Evolutionary conservation across 1,139 yeast species (phyloP).

Genomic region (Geotrichum australiense): DNA sequence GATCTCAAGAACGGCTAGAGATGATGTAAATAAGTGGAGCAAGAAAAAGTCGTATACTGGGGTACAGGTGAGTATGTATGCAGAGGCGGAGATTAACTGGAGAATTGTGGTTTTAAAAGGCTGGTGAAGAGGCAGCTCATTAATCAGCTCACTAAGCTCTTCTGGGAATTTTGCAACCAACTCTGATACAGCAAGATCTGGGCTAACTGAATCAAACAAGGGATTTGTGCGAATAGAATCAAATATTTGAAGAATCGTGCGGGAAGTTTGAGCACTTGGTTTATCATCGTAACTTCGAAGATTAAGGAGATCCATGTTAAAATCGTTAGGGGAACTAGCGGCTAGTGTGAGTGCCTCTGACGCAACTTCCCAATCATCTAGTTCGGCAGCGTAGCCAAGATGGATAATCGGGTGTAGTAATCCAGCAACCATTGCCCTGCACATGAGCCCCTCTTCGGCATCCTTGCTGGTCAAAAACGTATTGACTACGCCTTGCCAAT

Average conservation of each 20-base stretch:
- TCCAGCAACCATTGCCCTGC: slow-evolving; percentile 27
- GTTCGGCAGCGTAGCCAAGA: slow-evolving; percentile 32
- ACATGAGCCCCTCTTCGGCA: slow-evolving; percentile 17
- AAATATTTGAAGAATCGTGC: not conserved
- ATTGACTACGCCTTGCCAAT: slow-evolving; percentile 27
- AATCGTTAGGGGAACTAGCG: slow-evolving; percentile 13
- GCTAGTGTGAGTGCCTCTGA: slow-evolving; percentile 29
- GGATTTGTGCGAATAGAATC: slow-evolving; percentile 21
- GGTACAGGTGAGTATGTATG: slow-evolving; percentile 24
- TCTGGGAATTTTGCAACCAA: not conserved
- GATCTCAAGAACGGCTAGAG: slow-evolving; percentile 29
- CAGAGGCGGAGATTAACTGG: slow-evolving; percentile 23
- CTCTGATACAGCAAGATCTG: not conserved
- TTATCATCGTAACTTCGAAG: slow-evolving; percentile 12
- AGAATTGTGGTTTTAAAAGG: slow-evolving; percentile 17
- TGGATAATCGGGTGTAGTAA: slow-evolving; percentile 32
- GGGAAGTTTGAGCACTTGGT: not conserved
- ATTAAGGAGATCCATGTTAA: slow-evolving; percentile 5
- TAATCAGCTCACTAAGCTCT: slow-evolving; percentile 5
- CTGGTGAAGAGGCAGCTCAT: slow-evolving; percentile 9
- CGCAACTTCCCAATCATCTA: slow-evolving; percentile 29
- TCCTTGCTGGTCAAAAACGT: slow-evolving; percentile 18
- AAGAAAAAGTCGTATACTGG: slow-evolving; percentile 28
- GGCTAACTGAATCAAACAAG: slow-evolving; percentile 18
- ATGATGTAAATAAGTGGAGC: slow-evolving; percentile 29